Base-by-base conservation (phyloP, 1,284 basidiomycete genomes). In the Trichosporon ovoides region DNA sequence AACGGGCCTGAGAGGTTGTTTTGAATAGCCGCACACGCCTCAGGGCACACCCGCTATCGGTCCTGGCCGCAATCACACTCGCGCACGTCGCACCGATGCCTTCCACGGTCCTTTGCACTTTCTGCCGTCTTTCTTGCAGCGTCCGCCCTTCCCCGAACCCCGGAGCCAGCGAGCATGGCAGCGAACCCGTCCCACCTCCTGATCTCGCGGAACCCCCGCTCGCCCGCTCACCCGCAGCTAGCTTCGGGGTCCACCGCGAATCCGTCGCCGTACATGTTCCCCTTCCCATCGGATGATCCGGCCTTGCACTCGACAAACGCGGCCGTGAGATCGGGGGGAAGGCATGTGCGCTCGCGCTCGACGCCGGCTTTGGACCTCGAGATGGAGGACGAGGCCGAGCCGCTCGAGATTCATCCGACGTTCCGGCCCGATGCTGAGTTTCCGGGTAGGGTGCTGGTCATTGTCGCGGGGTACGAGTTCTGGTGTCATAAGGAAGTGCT, bases 401-500 rank as follows among this genome's bases (percentile, higher is more conserved):
- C 62, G 14, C 56, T 75, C 12, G 66, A 66, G 28, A 66, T 75
- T 31, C 67, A 77, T 53, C 66, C 67, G 0, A 73, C 73, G 2
- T 76, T 76, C 38, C 28, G 57, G 35, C 51, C 33, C 28, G 70
- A 69, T 51, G 61, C 71, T 2, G 48, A 55, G 10, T 53, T 73
- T 37, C 70, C 69, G 1, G 74, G 74, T 14, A 65, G 61, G 22
- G 71, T 74, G 14, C 74, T 74, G 54, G 68, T 76, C 5, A 51
- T 73, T 3, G 73, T 76, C 3, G 71, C 72, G 0, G 59, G 63
- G 31, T 61, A 68, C 52, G 68, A 71, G 55, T 75, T 76, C 56
- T 76, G 72, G 70, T 75, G 74, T 60, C 74, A 76, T 61, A 74
- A 73, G 55, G 74, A 76, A 53, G 63, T 76, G 2, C 58, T 76